Evolutionary conservation across 2,329 filamentous ascomycete genomes (phyloP).

Genomic region (Raffaelea albimanens): DNA sequence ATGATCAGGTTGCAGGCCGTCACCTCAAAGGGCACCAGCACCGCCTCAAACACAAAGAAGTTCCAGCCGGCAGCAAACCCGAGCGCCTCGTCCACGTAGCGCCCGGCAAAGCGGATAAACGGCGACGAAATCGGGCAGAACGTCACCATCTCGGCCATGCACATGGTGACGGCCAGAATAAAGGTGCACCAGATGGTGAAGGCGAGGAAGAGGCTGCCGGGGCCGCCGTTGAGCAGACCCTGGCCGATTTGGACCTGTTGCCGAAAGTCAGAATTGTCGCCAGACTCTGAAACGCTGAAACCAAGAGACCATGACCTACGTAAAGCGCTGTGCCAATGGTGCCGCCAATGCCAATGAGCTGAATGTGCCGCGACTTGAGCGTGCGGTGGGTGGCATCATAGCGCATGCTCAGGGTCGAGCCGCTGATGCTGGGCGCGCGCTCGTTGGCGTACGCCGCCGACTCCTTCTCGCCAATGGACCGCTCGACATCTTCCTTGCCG

Average conservation of each 20-base stretch:
- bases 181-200: slow-evolving; percentile 26
- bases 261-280: too few species aligned
- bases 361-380: slow-evolving; percentile 37
- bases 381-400: slow-evolving; percentile 6
- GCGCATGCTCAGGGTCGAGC: not conserved
- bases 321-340: slow-evolving; percentile 26
- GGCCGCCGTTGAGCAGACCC: slow-evolving; percentile 13
- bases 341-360: slow-evolving; percentile 40
- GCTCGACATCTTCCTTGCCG: slow-evolving; percentile 1
- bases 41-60: slow-evolving; percentile 24
- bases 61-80: slow-evolving; percentile 40
- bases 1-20: slow-evolving; percentile 6
- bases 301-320: not conserved
- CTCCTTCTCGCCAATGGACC: not conserved
- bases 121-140: slow-evolving; percentile 47
- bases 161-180: slow-evolving; percentile 22
- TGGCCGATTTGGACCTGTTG: slow-evolving; percentile 2
- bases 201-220: slow-evolving; percentile 18
- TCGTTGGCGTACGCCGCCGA: not conserved
- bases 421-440: not conserved
- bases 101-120: slow-evolving; percentile 36
- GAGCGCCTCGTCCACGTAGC: slow-evolving; percentile 33
- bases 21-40: slow-evolving; percentile 1
- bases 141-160: slow-evolving; percentile 46
- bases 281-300: not conserved